Percentiles rank a stretch among this genome's conserved stretches.
These are phyloP conservation scores for Pochonia chlamydosporia DNA, from an alignment of 2,329 filamentous ascomycete species.

Conservation along the genomic window DNA sequence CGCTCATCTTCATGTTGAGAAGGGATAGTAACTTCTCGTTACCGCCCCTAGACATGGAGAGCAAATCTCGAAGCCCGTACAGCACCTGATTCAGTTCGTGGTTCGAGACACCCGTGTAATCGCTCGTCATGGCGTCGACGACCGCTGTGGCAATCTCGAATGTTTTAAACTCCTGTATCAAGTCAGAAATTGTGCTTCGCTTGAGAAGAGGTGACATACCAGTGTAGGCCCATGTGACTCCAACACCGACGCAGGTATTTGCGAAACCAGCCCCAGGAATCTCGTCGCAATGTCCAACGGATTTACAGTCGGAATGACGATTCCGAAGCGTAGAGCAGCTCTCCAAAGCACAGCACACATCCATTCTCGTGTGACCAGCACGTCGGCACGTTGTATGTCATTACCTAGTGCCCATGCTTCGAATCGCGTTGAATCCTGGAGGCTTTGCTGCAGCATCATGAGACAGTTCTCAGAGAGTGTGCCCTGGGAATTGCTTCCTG, in stretches of 20 bases:
- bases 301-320: conserved; percentile 23
- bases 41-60: conserved; percentile 36
- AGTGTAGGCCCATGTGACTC: conserved; percentile 44
- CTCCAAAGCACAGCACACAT: conserved; percentile 45
- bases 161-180: conserved; percentile 33
- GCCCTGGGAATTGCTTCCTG: conserved; percentile 13
- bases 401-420: conserved; percentile 30
- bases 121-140: conserved; percentile 29
- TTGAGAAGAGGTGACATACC: no score
- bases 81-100: conserved; percentile 29
- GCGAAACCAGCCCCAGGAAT: conserved; percentile 24
- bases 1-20: conserved; percentile 23
- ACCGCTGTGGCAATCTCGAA: conserved; percentile 41
- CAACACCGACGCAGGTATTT: conserved; percentile 38
- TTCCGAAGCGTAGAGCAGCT: conserved; percentile 27
- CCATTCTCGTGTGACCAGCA: conserved; percentile 45
- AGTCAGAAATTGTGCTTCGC: not conserved
- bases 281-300: conserved; percentile 40
- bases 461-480: conserved; percentile 25
- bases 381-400: conserved; percentile 42
- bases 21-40: conserved; percentile 33
- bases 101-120: conserved; percentile 13
- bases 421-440: conserved; percentile 33
- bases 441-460: conserved; percentile 33
- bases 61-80: conserved; percentile 29